Evolutionary conservation across 2,329 filamentous ascomycete species (phyloP), one percentile per base, ranked within the genome.

Genomic region (Hypoxylon sp.): DNA sequence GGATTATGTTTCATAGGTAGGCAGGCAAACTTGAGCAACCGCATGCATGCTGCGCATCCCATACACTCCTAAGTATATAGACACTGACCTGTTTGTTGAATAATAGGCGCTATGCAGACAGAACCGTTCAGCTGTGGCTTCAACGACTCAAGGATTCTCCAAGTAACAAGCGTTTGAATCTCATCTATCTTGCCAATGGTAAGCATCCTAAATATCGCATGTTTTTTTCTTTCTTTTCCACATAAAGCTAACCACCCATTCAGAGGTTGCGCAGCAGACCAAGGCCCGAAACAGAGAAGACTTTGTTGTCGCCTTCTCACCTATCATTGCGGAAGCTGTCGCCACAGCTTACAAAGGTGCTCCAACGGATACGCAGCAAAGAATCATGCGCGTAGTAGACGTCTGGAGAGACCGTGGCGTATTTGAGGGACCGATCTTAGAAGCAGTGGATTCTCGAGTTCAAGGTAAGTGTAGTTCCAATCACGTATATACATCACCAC

Each of bases 1-100:
- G 95, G 95, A 94, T 99, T 56, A 95, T 99, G 88, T 99, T 99
- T 71, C 93, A 99, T 75, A 88, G 91, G 91, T 96, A 85, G 57
- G 91, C 96, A 85, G 57, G 71, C 60, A 38, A 48, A 51, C 53
- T 37, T 51, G 25, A 55, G 42, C 46, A n/a, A n/a, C n/a, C n/a
- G 38, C 37, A 43, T 34, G 23, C 44, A 19, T 13, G 41, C 36
- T 12, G 34, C 34, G 23, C 29, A 29, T 29, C 37, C 34, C 26
- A 12, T 36, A n/a, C n/a, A n/a, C n/a, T n/a, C n/a, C n/a, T n/a
- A n/a, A n/a, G n/a, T 43, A 37, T 50, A 51, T 49, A 29, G 41
- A 40, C 23, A 55, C 71, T 75, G 61, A 73, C 62, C 49, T 42
- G 56, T 56, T 51, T 60, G 46, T 23, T 42, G 25, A 17, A 13